Base-by-base conservation (phyloP, 2,329 filamentous ascomycete species). In the Ophiognomonia clavigignenti-juglandacearum region DNA sequence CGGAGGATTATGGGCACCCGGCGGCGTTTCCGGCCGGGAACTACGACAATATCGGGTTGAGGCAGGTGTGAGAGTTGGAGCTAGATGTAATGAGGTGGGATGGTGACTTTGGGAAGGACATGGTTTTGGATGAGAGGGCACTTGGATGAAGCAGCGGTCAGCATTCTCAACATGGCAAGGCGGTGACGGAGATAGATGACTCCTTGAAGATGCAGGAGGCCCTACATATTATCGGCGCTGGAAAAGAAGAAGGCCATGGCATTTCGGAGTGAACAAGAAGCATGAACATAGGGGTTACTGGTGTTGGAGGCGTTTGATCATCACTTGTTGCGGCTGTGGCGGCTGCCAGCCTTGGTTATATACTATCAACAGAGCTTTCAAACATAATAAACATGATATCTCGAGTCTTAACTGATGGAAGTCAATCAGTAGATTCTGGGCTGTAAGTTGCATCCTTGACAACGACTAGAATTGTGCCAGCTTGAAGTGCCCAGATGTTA, bases 21-120 rank as follows among this genome's bases (percentile, higher is more conserved):
- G 74, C 66, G 18, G 71, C 75, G 45, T 84, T 83, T 59, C 80
- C 80, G 2, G 62, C 65, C 18, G 80, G 61, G 29, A 73, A 80
- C 58, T 83, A 84, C 59, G 43, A 45, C 43, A 45, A 45, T 11
- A 39, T 45, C 26, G 43, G 43, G 3, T 32, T 45, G 26, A 75
- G 80, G 57, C 69, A 75, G 51, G 71, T 67, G 50, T 66, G 63
- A 58, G 64, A 54, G 57, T 29, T 3, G 4, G 8, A n/a, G 13
- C 23, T 36, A 14, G 2, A 22, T 46, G 13, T 46, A 46, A 46
- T 41, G 37, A 40, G 37, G 29, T n/a, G n/a, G 39, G 36, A 46
- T 46, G 37, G 19, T 16, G n/a, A n/a, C n/a, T n/a, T n/a, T n/a
- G n/a, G n/a, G n/a, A n/a, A n/a, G n/a, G n/a, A n/a, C n/a, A n/a